Percentiles rank a stretch among this genome's conserved stretches.
These are phyloP conservation scores for Furcasterigmium sp. DNA, from an alignment of 2,329 filamentous ascomycete genomes.

Conservation along the genomic window DNA sequence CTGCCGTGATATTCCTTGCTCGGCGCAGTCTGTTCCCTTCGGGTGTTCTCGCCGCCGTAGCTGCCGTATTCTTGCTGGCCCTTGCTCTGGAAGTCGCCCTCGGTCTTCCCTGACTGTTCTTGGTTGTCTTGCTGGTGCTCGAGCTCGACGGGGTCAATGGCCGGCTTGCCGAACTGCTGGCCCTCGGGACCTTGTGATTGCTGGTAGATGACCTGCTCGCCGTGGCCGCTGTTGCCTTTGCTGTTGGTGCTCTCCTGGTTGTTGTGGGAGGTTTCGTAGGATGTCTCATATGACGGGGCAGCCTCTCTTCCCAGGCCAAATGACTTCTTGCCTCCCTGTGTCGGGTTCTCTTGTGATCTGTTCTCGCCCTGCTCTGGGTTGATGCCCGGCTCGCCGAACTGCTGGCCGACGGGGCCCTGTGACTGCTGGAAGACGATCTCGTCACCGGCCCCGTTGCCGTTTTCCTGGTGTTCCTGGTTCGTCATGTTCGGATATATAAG, in stretches of 20 bases:
- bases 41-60: background rate
- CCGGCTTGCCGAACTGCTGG: background rate
- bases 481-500: background rate
- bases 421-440: background rate
- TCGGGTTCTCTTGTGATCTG: background rate
- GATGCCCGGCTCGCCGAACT: background rate
- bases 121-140: background rate
- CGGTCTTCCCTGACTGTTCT: background rate
- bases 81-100: background rate
- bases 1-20: background rate
- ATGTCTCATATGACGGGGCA: background rate
- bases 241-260: too few relatives aligned
- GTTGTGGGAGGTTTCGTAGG: background rate
- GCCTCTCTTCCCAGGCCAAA: background rate
- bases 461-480: background rate
- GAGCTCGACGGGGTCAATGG: background rate
- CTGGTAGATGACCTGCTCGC: background rate
- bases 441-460: background rate
- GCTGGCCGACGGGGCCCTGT: background rate
- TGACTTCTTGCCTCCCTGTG: background rate
- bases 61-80: background rate
- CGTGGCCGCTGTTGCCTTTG: too few relatives aligned
- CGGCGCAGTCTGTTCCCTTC: background rate
- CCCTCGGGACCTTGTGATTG: background rate
- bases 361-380: background rate